Evolutionary conservation across 139 green algal genomes (phyloP).

Genomic region (Astrephomene gubernaculifera): DNA sequence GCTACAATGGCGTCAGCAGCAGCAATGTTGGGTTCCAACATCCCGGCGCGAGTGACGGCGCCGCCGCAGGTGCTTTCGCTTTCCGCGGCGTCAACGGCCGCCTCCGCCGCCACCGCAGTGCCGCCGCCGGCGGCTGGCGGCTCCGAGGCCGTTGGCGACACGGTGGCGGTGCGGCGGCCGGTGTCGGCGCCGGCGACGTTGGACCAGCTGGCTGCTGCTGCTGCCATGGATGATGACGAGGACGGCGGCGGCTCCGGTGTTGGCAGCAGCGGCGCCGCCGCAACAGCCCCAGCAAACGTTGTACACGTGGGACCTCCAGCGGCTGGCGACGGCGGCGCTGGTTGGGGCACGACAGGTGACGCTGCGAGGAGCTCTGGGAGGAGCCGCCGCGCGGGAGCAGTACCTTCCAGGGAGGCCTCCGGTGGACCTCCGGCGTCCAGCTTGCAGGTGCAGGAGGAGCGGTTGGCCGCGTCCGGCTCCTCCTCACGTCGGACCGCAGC

Average conservation of each 20-base stretch:
- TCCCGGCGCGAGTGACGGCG: too few relatives aligned
- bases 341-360: not conserved
- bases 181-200: constrained; percentile 28
- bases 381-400: not conserved
- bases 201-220: constrained; percentile 2
- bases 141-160: too few relatives aligned
- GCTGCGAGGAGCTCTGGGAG: not conserved
- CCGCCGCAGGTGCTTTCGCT: not conserved
- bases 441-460: not conserved
- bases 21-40: too few relatives aligned
- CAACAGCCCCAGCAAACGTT: not conserved
- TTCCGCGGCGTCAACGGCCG: not conserved
- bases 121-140: not conserved
- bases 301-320: too few relatives aligned
- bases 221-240: not conserved
- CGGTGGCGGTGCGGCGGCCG: not conserved
- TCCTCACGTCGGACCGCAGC: not conserved
- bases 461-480: too few relatives aligned
- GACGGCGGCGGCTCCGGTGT: too few relatives aligned
- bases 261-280: not conserved
- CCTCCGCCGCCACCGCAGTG: not conserved
- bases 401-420: too few relatives aligned
- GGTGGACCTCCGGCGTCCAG: not conserved
- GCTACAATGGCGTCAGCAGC: too few relatives aligned
- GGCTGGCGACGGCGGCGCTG: too few relatives aligned